Evolutionary conservation across 2,329 filamentous ascomycete genomes (phyloP), one percentile per base, ranked within the genome.

Genomic region (Penicillium sp.): DNA sequence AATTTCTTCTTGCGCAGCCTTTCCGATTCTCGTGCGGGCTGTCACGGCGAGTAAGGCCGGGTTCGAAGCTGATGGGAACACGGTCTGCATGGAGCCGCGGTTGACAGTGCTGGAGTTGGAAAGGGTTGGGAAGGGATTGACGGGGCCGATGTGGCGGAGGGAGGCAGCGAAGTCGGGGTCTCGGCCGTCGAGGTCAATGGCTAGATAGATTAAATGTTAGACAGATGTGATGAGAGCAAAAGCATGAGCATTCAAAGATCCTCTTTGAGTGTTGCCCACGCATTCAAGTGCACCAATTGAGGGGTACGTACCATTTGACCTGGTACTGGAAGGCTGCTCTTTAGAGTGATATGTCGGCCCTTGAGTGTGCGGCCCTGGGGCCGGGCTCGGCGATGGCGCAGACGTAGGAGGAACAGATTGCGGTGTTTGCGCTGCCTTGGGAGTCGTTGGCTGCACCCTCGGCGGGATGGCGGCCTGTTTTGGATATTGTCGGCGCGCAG

Each of bases 161-260:
- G 93, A 96, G 73, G 87, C 89, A 82, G 93, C 90, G 85, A 83
- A 94, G 70, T 84, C 80, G 1, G 85, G 85, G 70, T 88, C 86
- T 60, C 81, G 82, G 58, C 81, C 85, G 70, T 89, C 86, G 69
- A 85, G 80, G 67, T 87, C 83, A 63, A 88, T 83, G 53, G 82
- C 84, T 84, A 57, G 49, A 52, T 25, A 42, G 28, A 52, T 22
- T 10, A 7, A 22, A 30, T 7, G 6, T 60, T 59, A 58, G 48
- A 42, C 25, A 10, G 35, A 43, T 38, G 57, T 56, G 56, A 8
- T 42, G 38, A 28, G 30, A 10, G 14, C 6, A 38, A 33, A 45
- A 35, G 19, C n/a, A 22, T 13, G 19, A 19, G 4, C 38, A n/a
- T 16, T 43, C 6, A 6, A 16, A 1, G 6, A 22, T 5, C 16